Conservation (phyloP, 352 stramenopile genomes). For the Hyaloperonospora brassicae region DNA sequence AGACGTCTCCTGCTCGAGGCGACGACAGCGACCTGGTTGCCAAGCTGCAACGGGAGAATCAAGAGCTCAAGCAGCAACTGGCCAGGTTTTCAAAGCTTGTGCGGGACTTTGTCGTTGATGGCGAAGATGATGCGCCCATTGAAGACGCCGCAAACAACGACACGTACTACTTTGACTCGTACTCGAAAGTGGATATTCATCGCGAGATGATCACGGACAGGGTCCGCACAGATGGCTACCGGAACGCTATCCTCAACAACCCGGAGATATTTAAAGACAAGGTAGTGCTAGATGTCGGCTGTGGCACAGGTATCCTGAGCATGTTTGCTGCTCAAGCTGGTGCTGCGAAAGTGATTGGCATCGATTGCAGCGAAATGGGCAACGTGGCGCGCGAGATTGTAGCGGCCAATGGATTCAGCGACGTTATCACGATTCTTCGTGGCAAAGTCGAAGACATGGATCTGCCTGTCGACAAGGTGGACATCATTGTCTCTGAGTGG, state of each 20-base stretch:
- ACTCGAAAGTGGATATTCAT: constrained; percentile 97
- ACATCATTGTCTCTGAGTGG: constrained; percentile 98
- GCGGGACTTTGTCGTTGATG: constrained; percentile 60
- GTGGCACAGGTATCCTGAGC: constrained; percentile 94
- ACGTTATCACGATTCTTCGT: constrained; percentile 90
- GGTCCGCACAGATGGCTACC: constrained; percentile 94
- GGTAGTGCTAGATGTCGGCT: constrained; percentile 95
- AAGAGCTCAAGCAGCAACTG: constrained; percentile 67
- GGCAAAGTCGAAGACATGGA: constrained; percentile 93
- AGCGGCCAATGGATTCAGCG: constrained; percentile 86
- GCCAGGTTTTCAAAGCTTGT: constrained; percentile 66
- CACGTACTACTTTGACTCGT: constrained; percentile 98
- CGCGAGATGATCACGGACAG: constrained; percentile 90
- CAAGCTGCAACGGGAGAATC: constrained; percentile 52
- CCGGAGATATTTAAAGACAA: constrained; percentile 95
- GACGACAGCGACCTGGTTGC: constrained; percentile 26
- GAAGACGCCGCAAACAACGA: constrained; percentile 57
- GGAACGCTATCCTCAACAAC: constrained; percentile 97
- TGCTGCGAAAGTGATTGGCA: constrained; percentile 87
- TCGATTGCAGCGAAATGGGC: constrained; percentile 93
- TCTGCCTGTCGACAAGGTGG: constrained; percentile 89
- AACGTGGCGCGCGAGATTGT: constrained; percentile 93
- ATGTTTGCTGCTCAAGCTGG: constrained; percentile 95
- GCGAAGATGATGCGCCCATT: constrained; percentile 27
- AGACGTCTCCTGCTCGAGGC: constrained; percentile 4